Base-by-base conservation (phyloP, 2,329 filamentous ascomycete genomes). In the Eurotiales sp. region DNA sequence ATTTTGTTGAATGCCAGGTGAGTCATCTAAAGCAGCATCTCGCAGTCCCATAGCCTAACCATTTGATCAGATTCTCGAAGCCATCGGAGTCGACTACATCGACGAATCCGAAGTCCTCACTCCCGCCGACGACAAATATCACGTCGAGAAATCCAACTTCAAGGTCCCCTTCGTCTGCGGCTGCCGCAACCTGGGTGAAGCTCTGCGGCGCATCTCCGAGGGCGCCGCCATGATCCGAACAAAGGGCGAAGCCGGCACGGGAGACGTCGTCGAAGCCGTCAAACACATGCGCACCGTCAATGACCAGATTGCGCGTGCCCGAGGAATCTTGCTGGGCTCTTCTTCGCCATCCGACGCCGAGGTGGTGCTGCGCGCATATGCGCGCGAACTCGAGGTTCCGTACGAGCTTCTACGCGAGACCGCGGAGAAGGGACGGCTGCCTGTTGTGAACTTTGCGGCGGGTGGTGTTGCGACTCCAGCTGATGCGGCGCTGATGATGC, bases 381-480 rank as follows among this genome's bases (percentile, higher is more conserved):
- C 92, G 6, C 86, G 91, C 61, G 86, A 95, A 67, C 80, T 96
- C 44, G 87, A 86, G 56, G 85, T 83, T 50, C 87, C 93, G 52
- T 88, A 84, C 53, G 82, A 83, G 8, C 77, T 99, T 55, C 81
- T 99, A 29, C 87, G 85, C 70, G 84, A 96, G 78, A 92, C 89
- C 0, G 92, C 90, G 1, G 84, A 90, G 77, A 79, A 95, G 58
- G 90, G 90, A 39, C 81, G 93, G 46, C 77, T 99, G 50, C 93
- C 93, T 2, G 92, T 97, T 0, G 93, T 99, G 58, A 97, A 97
- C 79, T 97, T 99, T 62, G 93, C 93, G 0, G 93, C 93, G 3
- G 93, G 93, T n/a, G 93, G 93, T 52, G 88, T 99, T n/a, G 93
- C 93, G n/a, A 99, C 93, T 1, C 93, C 93, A 0, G 93, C 93